A percentile compares a stretch with the other conserved stretches of the same genome.
These are phyloP conservation scores for Euphrasia arctica DNA, from an alignment of 305 asterid species.

Conservation along the genomic window DNA sequence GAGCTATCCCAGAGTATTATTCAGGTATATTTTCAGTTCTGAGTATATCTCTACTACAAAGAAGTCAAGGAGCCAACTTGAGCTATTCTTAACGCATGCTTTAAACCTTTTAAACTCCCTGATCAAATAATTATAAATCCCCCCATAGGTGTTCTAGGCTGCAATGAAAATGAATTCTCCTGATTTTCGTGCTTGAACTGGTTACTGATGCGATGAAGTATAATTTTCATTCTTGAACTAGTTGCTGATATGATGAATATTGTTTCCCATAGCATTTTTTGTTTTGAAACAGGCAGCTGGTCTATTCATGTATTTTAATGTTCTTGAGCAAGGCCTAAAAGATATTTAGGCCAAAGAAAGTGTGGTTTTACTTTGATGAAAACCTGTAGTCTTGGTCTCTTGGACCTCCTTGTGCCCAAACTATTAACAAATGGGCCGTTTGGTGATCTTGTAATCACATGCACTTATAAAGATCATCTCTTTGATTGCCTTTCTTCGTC, in stretches of 20 bases:
- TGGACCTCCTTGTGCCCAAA: neutral
- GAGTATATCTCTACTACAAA: slow-evolving; percentile 18
- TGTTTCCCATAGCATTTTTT: neutral
- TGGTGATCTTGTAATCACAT: neutral
- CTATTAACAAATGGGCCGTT: neutral
- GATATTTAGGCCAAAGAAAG: neutral
- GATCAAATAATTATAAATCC: slow-evolving; percentile 1
- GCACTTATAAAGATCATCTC: neutral
- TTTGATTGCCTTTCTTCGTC: neutral
- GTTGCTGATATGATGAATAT: slow-evolving; percentile 1
- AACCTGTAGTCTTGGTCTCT: neutral
- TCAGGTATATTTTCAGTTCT: slow-evolving; percentile 52
- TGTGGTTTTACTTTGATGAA: neutral
- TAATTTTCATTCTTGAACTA: too few species aligned
- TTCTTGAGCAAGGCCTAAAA: neutral
- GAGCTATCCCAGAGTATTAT: slow-evolving; percentile 91
- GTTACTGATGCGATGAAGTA: neutral
- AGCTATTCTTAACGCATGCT: slow-evolving; percentile 12
- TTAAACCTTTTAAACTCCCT: slow-evolving; percentile 22
- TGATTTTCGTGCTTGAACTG: neutral
- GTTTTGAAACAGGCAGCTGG: neutral
- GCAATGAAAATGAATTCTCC: neutral
- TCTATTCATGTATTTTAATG: neutral
- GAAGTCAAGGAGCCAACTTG: slow-evolving; percentile 16
- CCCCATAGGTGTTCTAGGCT: slow-evolving; percentile 7